Percentiles rank a stretch among this genome's conserved stretches.
Conservation (phyloP, 1,139 yeast genomes). For the Yamadazyma songkhlaensis region DNA sequence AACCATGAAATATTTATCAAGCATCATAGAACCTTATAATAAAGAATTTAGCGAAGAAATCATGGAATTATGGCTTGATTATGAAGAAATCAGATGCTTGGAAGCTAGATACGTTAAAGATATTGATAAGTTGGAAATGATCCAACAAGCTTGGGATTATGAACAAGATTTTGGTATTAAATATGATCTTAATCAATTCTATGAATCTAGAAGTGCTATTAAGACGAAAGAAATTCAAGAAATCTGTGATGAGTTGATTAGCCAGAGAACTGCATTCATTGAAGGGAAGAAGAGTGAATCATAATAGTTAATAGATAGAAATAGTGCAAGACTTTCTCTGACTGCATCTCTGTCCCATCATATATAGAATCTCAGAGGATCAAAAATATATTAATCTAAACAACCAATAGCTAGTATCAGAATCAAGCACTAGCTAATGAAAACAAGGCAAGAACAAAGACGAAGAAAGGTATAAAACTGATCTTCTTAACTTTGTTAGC, state of each 20-base stretch:
- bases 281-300: not conserved
- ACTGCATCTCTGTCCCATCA: too few species aligned
- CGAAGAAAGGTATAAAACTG: too few species aligned
- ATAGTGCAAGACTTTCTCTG: too few species aligned
- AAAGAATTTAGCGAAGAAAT: slow-evolving; percentile 62
- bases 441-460: too few species aligned
- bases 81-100: slow-evolving; percentile 74
- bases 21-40: slow-evolving; percentile 64
- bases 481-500: too few species aligned
- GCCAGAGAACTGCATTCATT: slow-evolving; percentile 44
- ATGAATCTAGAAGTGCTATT: slow-evolving; percentile 58
- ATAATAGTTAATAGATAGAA: too few species aligned
- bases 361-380: too few species aligned
- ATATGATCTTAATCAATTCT: slow-evolving; percentile 67
- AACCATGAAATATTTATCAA: slow-evolving; percentile 67
- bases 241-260: slow-evolving; percentile 67
- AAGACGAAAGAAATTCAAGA: slow-evolving; percentile 69
- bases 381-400: too few species aligned
- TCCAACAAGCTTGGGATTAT: slow-evolving; percentile 88
- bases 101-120: slow-evolving; percentile 94
- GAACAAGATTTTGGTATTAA: slow-evolving; percentile 61
- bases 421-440: too few species aligned
- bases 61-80: slow-evolving; percentile 79
- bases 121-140: slow-evolving; percentile 89
- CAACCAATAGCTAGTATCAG: too few species aligned